Percentiles rank a stretch among this genome's conserved stretches.
phyloP scores from a whole-genome alignment of 202 grass and related monocot genomes.

The Panicum virgatum region DNA sequence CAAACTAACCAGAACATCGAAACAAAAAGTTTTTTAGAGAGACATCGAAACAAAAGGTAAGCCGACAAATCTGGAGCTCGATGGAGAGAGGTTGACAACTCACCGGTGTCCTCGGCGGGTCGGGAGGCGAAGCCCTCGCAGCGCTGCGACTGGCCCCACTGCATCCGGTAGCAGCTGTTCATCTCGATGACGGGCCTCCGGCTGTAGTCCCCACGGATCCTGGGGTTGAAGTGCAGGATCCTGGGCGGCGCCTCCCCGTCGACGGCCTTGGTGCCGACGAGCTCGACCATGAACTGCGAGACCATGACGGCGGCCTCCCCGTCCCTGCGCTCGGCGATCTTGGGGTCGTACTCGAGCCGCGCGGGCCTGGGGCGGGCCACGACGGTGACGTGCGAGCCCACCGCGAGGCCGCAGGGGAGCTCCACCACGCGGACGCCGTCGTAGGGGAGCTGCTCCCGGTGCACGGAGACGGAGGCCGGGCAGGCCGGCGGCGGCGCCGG shows the following conservation, averaged over 20 bases:
- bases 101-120: constrained; percentile 68
- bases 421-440: constrained; percentile 51
- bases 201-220: constrained; percentile 76
- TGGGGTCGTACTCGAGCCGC: constrained; percentile 63
- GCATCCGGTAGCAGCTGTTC: constrained; percentile 94
- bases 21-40: no score
- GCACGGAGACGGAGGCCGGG: constrained; percentile 56
- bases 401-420: constrained; percentile 82
- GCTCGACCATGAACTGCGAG: constrained; percentile 94
- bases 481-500: constrained; percentile 25
- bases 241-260: constrained; percentile 91
- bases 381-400: constrained; percentile 90
- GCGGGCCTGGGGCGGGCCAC: constrained; percentile 65
- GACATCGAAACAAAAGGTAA: neutral
- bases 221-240: constrained; percentile 86
- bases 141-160: constrained; percentile 73
- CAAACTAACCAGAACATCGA: neutral
- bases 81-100: constrained; percentile 4
- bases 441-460: constrained; percentile 32
- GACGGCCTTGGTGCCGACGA: constrained; percentile 65
- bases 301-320: constrained; percentile 65
- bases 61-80: neutral
- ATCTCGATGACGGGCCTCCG: constrained; percentile 75
- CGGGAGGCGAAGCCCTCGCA: constrained; percentile 65
- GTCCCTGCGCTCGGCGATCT: constrained; percentile 59